Evolutionary conservation across 73 alveolate species (phyloP), one percentile per base, ranked within the genome.

Genomic region (Paramecium sonneborni): DNA sequence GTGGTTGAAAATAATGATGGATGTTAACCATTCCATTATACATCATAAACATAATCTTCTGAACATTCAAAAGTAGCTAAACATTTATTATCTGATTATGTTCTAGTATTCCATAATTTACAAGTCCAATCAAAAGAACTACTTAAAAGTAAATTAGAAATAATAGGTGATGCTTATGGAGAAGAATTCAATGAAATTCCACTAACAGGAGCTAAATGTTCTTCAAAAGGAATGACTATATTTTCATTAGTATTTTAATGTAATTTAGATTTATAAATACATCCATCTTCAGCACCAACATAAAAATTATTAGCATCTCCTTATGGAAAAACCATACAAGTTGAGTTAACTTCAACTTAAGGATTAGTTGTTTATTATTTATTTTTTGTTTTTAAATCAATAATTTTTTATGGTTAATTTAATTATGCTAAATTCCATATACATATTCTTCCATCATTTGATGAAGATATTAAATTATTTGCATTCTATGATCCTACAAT

Each of bases 101-200:
- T 88, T 76, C 94, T 94, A 30, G 98, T 97, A 70, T 95, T 86
- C 99, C 99, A 97, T 76, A 97, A 94, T 44, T 94, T 96, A 3
- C 97, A 96, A 5, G 98, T 94, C 99, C 99, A 97, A 92, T 97
- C 99, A 38, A 96, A 96, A 7, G 98, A 96, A 37, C 98, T 93
- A 28, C 88, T 88, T 38, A 88, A 30, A 37, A 88, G 79, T 35
- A 88, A 43, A 67, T 82, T 82, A 9, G 98, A 95, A 32, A 97
- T 93, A 76, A 96, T 84, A 43, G 95, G 92, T 74, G 94, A 46
- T 32, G 93, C 92, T 18, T 93, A 76, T 15, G 99, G 99, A 11
- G 84, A 62, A 7, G 84, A 62, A 70, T 97, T 98, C 38, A 88
- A 57, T 26, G 93, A 93, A 2, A 97, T 76, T 43, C 96, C 92